These are phyloP conservation scores for Teratosphaeriaceae sp. DNA, from an alignment of 2,329 filamentous ascomycete species.

Conservation along the genomic window DNA sequence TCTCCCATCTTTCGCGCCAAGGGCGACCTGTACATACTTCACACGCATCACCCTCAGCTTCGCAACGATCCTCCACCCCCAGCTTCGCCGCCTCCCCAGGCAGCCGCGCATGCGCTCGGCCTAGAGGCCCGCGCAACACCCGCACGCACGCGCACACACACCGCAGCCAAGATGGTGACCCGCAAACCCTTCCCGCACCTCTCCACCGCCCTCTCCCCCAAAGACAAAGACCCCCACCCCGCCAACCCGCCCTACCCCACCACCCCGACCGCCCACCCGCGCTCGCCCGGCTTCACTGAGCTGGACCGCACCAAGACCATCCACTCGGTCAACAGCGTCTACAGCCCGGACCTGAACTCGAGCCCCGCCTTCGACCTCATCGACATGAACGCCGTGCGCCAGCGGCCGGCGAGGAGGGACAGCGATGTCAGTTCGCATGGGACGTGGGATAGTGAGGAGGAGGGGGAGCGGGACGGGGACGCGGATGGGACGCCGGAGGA, in stretches of 20 bases:
- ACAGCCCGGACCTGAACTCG: slow-evolving; percentile 28
- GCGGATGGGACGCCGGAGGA: slow-evolving; percentile 12
- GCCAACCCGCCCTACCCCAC: slow-evolving; percentile 42
- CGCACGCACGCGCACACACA: no score
- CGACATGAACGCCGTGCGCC: slow-evolving; percentile 24
- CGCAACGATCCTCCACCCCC: no score
- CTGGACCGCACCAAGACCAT: slow-evolving; percentile 21
- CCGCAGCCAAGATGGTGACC: slow-evolving; percentile 33
- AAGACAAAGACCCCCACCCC: slow-evolving; percentile 26
- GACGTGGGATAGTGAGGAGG: slow-evolving; percentile 24
- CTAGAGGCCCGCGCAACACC: no score
- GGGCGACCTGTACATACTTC: no score
- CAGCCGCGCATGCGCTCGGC: no score
- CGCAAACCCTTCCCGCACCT: slow-evolving; percentile 35
- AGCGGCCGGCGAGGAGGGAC: slow-evolving; percentile 24
- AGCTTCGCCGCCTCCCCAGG: no score
- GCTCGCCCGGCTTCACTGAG: background rate
- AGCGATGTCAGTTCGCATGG: slow-evolving; percentile 30
- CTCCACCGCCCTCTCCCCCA: slow-evolving; percentile 30
- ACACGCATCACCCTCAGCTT: no score
- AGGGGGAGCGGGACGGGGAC: slow-evolving; percentile 6
- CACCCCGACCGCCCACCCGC: slow-evolving; percentile 25
- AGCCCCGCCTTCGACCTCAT: slow-evolving; percentile 37
- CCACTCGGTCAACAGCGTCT: slow-evolving; percentile 19
- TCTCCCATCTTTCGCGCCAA: no score